Evolutionary conservation across 768 basidiomycete genomes (phyloP).

Genomic region (Pleurotus pulmonarius): DNA sequence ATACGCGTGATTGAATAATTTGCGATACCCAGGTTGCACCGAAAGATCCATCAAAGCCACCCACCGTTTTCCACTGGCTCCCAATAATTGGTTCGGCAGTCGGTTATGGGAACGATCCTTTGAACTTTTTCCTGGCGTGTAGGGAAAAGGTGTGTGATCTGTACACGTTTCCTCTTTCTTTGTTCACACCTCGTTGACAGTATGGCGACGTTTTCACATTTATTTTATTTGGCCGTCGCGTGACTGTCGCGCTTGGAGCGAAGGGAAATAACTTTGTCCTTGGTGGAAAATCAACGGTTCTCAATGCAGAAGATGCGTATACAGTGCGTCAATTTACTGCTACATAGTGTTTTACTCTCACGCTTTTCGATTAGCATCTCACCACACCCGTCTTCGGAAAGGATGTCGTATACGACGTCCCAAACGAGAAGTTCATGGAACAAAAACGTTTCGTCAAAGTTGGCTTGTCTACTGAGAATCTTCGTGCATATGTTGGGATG

Average conservation of each 20-base stretch:
- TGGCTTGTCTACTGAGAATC: conserved; percentile 88
- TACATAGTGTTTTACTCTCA: conserved; percentile 3
- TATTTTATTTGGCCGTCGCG: conserved; percentile 79
- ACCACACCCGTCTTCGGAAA: conserved; percentile 96
- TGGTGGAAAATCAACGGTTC: conserved; percentile 87
- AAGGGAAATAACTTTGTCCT: conserved; percentile 93
- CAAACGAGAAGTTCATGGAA: conserved; percentile 96
- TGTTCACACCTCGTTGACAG: conserved; percentile 35
- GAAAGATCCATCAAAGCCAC: conserved; percentile 69
- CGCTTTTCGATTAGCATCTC: conserved; percentile 52
- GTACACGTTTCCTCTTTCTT: not conserved
- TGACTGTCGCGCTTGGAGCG: conserved; percentile 88
- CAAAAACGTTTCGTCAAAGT: conserved; percentile 99
- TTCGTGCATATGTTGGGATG: conserved; percentile 80
- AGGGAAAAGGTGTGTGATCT: conserved; percentile 61
- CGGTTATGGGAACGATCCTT: conserved; percentile 87
- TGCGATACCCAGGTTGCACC: conserved; percentile 52
- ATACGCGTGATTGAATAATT: no score
- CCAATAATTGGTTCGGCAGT: conserved; percentile 90
- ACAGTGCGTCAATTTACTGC: conserved; percentile 44
- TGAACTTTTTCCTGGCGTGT: conserved; percentile 80
- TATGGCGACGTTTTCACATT: conserved; percentile 98
- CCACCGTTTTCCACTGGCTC: conserved; percentile 89
- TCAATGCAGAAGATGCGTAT: conserved; percentile 97
- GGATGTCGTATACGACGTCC: conserved; percentile 96